These are phyloP conservation scores for Penicillium flavigenum DNA, from an alignment of 495 filamentous ascomycete species.

Conservation along the genomic window DNA sequence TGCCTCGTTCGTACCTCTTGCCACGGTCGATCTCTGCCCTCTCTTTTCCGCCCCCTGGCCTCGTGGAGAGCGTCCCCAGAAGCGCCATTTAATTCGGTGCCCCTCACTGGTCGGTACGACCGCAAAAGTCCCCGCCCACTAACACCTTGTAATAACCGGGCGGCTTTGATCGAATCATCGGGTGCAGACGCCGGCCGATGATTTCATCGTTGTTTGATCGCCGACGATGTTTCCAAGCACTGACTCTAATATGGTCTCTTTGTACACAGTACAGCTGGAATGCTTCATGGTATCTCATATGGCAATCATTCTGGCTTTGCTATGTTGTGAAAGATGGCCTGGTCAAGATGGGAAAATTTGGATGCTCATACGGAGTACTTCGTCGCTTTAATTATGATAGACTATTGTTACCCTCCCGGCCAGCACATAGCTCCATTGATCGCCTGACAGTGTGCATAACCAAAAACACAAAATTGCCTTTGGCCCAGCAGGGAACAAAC, in stretches of 20 bases:
- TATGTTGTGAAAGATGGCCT: conserved; percentile 4
- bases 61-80: conserved; percentile 28
- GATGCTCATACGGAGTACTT: background rate
- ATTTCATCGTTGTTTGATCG: conserved; percentile 25
- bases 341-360: background rate
- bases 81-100: conserved; percentile 33
- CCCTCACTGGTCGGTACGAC: conserved; percentile 17
- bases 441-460: conserved; percentile 11
- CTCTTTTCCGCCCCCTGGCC: conserved; percentile 12
- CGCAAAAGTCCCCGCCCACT: conserved; percentile 18
- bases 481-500: conserved; percentile 17
- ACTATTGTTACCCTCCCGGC: background rate
- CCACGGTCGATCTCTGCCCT: conserved; percentile 21
- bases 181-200: conserved; percentile 18
- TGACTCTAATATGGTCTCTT: conserved; percentile 2
- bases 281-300: conserved; percentile 4
- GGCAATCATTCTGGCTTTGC: background rate
- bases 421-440: conserved; percentile 4
- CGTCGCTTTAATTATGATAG: background rate
- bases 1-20: conserved; percentile 25
- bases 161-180: conserved; percentile 25
- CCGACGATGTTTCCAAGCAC: conserved; percentile 3
- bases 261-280: background rate
- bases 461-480: background rate
- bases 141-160: conserved; percentile 17